phyloP scores from a whole-genome alignment of 2,329 filamentous ascomycete genomes.

The Phialophora tarda region DNA sequence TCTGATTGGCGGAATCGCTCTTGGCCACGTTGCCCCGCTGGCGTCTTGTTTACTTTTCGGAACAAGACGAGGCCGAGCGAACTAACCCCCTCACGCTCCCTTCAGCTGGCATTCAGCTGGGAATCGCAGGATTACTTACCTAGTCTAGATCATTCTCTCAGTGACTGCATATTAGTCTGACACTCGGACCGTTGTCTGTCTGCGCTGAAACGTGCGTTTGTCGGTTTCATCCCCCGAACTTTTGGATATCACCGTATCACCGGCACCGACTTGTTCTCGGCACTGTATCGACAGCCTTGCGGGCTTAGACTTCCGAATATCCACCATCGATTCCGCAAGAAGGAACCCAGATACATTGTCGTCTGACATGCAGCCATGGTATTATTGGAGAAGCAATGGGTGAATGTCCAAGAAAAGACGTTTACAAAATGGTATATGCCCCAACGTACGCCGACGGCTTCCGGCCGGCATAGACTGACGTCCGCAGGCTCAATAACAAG shows the following conservation, averaged over 20 bases:
- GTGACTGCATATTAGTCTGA: constrained; percentile 14
- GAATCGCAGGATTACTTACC: constrained; percentile 2
- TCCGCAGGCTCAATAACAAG: constrained; percentile 88
- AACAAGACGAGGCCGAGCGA: background rate
- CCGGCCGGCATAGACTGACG: constrained; percentile 21
- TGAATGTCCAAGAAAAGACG: constrained; percentile 93
- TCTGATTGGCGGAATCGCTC: background rate
- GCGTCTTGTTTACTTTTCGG: background rate
- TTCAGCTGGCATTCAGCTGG: constrained; percentile 16
- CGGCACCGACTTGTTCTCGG: background rate
- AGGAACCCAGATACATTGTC: background rate
- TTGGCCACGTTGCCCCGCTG: background rate
- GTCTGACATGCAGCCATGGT: constrained; percentile 47
- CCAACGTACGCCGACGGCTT: background rate
- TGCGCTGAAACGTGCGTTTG: constrained; percentile 1
- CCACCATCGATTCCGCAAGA: background rate
- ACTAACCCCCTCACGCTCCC: constrained; percentile 7
- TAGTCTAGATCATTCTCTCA: constrained; percentile 8
- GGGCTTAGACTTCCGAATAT: background rate
- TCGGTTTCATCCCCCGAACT: background rate
- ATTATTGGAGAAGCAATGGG: constrained; percentile 66
- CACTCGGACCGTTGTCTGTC: background rate
- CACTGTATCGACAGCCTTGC: background rate
- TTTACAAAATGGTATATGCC: constrained; percentile 88
- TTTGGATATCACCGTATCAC: constrained; percentile 1